phyloP scores from a whole-genome alignment of 345 rosid genomes.

The Kernera saxatilis region DNA sequence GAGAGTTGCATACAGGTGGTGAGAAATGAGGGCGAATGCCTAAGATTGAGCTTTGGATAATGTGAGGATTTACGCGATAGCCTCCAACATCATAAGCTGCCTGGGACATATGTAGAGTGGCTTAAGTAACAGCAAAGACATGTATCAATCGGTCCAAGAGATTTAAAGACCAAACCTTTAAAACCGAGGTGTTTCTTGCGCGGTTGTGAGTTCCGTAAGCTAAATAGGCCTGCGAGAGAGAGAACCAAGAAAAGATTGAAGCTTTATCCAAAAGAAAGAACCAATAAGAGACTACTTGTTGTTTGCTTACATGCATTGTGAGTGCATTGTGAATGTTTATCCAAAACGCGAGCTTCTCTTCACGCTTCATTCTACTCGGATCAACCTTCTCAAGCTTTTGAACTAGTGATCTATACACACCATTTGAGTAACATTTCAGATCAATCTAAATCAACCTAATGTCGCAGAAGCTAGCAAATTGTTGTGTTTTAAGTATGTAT shows the following conservation, averaged over 20 bases:
- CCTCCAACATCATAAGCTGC: slow-evolving; percentile 86
- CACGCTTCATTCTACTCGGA: slow-evolving; percentile 69
- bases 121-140: not conserved
- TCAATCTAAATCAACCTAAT: not conserved
- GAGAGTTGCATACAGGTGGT: slow-evolving; percentile 46
- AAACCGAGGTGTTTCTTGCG: slow-evolving; percentile 40
- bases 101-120: slow-evolving; percentile 34
- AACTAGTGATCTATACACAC: slow-evolving; percentile 54
- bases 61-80: slow-evolving; percentile 49
- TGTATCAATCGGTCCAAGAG: not conserved
- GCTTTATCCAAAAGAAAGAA: not conserved
- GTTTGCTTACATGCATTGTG: slow-evolving; percentile 73
- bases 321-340: slow-evolving; percentile 84
- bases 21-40: slow-evolving; percentile 61
- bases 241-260: not conserved
- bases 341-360: slow-evolving; percentile 91
- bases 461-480: not conserved
- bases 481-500: not conserved
- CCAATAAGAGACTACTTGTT: not conserved
- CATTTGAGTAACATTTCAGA: not conserved
- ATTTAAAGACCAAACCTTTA: slow-evolving; percentile 43
- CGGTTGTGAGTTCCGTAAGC: slow-evolving; percentile 61
- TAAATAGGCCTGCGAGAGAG: slow-evolving; percentile 55
- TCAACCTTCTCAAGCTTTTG: slow-evolving; percentile 71
- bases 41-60: slow-evolving; percentile 61